phyloP scores from a whole-genome alignment of 371 early-diverging fungal genomes.

The Saksenaea oblongispora region DNA sequence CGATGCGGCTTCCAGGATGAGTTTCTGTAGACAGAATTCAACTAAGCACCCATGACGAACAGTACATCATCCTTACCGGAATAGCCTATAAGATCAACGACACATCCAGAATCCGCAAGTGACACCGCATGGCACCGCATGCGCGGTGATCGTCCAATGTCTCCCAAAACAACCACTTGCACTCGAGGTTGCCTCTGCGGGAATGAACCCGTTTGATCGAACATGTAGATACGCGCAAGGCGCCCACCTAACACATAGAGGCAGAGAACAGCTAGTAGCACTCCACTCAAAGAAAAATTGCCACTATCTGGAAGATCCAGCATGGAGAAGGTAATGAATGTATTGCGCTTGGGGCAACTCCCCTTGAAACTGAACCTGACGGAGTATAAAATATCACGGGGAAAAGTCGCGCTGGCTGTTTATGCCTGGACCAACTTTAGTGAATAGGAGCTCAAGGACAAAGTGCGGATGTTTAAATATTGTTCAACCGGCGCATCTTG shows the following conservation, averaged over 20 bases:
- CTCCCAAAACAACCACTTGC: slow-evolving; percentile 85
- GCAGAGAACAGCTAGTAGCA: slow-evolving; percentile 41
- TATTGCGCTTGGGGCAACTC: too few relatives aligned
- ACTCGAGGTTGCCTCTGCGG: slow-evolving; percentile 39
- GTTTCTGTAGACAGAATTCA: slow-evolving; percentile 32
- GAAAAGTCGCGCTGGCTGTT: too few relatives aligned
- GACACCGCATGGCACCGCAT: slow-evolving; percentile 93
- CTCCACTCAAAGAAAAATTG: slow-evolving; percentile 31
- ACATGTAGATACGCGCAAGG: slow-evolving; percentile 35
- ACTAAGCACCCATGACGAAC: slow-evolving; percentile 1
- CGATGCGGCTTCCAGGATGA: slow-evolving; percentile 34
- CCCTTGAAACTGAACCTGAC: too few relatives aligned
- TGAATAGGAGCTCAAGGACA: too few relatives aligned
- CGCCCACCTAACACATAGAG: slow-evolving; percentile 38
- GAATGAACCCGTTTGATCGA: slow-evolving; percentile 27
- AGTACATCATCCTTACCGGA: slow-evolving; percentile 41
- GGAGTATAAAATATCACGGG: too few relatives aligned
- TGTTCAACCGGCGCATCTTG: too few relatives aligned
- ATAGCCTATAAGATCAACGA: slow-evolving; percentile 88
- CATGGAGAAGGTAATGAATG: neutral
- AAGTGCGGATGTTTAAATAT: too few relatives aligned
- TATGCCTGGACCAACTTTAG: too few relatives aligned
- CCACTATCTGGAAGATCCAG: slow-evolving; percentile 17
- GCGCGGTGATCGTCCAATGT: slow-evolving; percentile 94
- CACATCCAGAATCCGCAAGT: slow-evolving; percentile 67